Evolutionary conservation across 2,329 filamentous ascomycete species (phyloP).

Genomic region (Dothiorella sarmentorum): DNA sequence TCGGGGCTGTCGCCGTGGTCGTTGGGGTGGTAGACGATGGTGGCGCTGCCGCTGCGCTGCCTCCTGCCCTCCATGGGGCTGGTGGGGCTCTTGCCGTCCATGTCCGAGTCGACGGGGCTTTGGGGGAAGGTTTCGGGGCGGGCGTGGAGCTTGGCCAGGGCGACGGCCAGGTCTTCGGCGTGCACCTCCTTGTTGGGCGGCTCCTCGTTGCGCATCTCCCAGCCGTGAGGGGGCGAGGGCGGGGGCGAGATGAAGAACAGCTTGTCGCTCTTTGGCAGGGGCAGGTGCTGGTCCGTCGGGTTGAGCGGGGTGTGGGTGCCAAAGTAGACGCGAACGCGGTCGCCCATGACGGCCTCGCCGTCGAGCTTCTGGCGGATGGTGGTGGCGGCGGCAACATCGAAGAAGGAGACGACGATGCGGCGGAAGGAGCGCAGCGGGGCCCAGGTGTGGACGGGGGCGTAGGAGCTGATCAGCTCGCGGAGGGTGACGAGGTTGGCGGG

Average conservation of each 20-base stretch:
- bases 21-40: conserved; percentile 61
- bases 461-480: conserved; percentile 64
- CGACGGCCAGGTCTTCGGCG: conserved; percentile 57
- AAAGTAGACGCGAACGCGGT: conserved; percentile 42
- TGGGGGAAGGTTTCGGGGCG: conserved; percentile 23
- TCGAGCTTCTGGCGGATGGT: conserved; percentile 70
- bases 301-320: conserved; percentile 38
- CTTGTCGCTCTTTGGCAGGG: conserved; percentile 55
- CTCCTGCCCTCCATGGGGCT: conserved; percentile 25
- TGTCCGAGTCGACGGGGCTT: conserved; percentile 22
- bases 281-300: conserved; percentile 37
- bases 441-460: conserved; percentile 73
- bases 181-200: conserved; percentile 65
- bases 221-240: conserved; percentile 61
- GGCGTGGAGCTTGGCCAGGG: conserved; percentile 53
- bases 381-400: conserved; percentile 65
- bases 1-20: conserved; percentile 59
- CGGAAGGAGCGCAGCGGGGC: conserved; percentile 78
- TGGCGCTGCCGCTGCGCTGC: conserved; percentile 51
- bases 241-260: conserved; percentile 66
- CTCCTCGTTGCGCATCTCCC: conserved; percentile 61
- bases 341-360: conserved; percentile 68
- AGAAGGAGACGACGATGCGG: conserved; percentile 77
- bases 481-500: conserved; percentile 71
- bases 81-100: conserved; percentile 27